Evolutionary conservation across 2,329 filamentous ascomycete genomes (phyloP).

Genomic region (Trichoderma arundinaceum): DNA sequence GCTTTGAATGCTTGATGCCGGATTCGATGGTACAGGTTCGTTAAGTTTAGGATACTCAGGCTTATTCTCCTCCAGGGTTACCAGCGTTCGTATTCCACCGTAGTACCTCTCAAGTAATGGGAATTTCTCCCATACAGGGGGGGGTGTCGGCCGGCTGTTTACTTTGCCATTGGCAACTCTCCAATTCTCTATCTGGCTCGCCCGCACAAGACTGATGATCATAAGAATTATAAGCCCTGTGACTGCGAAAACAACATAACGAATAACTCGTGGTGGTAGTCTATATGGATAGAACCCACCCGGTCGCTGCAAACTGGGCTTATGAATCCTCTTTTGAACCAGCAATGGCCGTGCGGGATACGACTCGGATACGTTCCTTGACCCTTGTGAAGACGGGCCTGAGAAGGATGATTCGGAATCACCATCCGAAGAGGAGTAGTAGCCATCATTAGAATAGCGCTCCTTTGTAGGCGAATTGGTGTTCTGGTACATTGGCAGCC

Average conservation of each 20-base stretch:
- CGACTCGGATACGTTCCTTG: constrained; percentile 58
- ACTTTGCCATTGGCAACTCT: constrained; percentile 60
- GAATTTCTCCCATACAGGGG: constrained; percentile 82
- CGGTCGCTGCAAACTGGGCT: constrained; percentile 32
- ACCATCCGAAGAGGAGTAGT: constrained; percentile 55
- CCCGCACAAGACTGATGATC: constrained; percentile 74
- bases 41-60: constrained; percentile 81
- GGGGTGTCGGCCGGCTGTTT: constrained; percentile 58
- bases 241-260: constrained; percentile 77
- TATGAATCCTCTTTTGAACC: constrained; percentile 47
- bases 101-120: constrained; percentile 88
- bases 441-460: constrained; percentile 57
- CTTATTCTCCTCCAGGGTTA: constrained; percentile 67
- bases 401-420: constrained; percentile 51
- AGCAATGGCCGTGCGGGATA: constrained; percentile 52
- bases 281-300: constrained; percentile 56
- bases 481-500: constrained; percentile 59
- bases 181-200: constrained; percentile 73
- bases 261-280: constrained; percentile 73
- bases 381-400: constrained; percentile 57
- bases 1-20: constrained; percentile 29
- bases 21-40: constrained; percentile 50
- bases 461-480: constrained; percentile 53
- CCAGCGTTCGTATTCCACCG: constrained; percentile 78
- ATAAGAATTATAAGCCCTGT: constrained; percentile 75